Percentiles rank a stretch among this genome's conserved stretches.
Evolutionary conservation across 306 rosid genomes (phyloP).

Genomic region (Carpinus fangiana): DNA sequence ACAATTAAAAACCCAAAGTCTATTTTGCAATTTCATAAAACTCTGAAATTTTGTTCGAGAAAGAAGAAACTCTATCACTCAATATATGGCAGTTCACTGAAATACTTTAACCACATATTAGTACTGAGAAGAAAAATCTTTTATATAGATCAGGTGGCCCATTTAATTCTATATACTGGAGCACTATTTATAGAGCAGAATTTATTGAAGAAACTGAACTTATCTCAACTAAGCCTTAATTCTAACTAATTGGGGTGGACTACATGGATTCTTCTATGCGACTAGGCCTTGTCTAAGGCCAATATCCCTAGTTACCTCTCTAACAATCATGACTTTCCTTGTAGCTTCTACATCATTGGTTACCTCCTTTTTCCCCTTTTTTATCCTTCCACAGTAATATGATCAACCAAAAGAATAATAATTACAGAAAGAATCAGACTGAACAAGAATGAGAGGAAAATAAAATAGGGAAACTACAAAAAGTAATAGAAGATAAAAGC

Average conservation of each 20-base stretch:
- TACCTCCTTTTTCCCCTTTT: neutral
- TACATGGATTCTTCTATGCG: neutral
- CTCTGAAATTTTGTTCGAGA: neutral
- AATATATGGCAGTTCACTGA: neutral
- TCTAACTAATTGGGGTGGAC: neutral
- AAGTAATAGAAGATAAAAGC: neutral
- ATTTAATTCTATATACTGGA: neutral
- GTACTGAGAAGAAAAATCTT: neutral
- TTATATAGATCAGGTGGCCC: neutral
- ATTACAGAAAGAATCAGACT: neutral
- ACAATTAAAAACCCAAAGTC: constrained; percentile 17
- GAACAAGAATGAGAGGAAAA: neutral
- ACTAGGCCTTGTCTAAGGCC: neutral
- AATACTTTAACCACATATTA: neutral
- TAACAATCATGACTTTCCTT: neutral
- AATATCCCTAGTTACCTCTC: neutral
- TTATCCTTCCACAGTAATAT: neutral
- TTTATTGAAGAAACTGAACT: neutral
- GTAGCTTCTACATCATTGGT: neutral
- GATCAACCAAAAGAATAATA: neutral
- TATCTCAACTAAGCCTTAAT: neutral
- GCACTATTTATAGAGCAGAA: neutral
- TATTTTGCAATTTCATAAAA: constrained; percentile 14
- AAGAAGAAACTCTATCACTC: neutral
- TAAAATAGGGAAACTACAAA: neutral